These are phyloP conservation scores for Fusarium nelsonii DNA, from an alignment of 2,329 filamentous ascomycete genomes.

Conservation along the genomic window DNA sequence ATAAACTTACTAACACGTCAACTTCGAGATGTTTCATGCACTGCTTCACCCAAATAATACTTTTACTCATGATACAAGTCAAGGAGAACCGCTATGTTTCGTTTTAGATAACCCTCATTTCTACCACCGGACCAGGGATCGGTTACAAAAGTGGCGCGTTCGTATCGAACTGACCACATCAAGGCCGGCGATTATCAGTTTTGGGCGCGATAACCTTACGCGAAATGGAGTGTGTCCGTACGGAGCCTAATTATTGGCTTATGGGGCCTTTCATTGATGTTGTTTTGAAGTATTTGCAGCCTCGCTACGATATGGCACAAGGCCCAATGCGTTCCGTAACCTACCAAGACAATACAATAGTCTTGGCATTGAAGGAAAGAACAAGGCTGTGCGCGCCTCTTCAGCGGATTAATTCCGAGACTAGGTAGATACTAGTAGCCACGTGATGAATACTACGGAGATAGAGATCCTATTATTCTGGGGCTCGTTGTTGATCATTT, in stretches of 20 bases:
- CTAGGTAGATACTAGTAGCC: constrained; percentile 18
- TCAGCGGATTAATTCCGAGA: constrained; percentile 31
- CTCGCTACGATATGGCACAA: neutral
- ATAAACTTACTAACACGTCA: neutral
- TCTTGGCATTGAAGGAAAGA: constrained; percentile 33
- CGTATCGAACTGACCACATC: neutral
- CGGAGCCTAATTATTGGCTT: constrained; percentile 3
- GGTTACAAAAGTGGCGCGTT: constrained; percentile 1
- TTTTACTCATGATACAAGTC: neutral
- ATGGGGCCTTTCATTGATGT: neutral
- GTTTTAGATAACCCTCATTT: neutral
- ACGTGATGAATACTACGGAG: constrained; percentile 9
- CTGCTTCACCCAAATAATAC: neutral
- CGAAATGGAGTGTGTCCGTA: neutral
- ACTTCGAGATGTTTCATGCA: neutral
- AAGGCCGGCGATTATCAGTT: neutral
- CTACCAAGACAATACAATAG: constrained; percentile 14
- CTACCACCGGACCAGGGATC: neutral
- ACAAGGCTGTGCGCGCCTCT: constrained; percentile 34
- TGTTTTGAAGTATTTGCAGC: constrained; percentile 7
- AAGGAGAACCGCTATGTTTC: neutral
- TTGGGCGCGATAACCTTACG: neutral
- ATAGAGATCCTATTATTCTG: constrained; percentile 6
- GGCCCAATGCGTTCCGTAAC: neutral
- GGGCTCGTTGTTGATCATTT: constrained; percentile 20